A percentile compares a stretch with the other conserved stretches of the same genome.
Evolutionary conservation across 768 basidiomycete genomes (phyloP).

Genomic region (Basidioascus undulatus): DNA sequence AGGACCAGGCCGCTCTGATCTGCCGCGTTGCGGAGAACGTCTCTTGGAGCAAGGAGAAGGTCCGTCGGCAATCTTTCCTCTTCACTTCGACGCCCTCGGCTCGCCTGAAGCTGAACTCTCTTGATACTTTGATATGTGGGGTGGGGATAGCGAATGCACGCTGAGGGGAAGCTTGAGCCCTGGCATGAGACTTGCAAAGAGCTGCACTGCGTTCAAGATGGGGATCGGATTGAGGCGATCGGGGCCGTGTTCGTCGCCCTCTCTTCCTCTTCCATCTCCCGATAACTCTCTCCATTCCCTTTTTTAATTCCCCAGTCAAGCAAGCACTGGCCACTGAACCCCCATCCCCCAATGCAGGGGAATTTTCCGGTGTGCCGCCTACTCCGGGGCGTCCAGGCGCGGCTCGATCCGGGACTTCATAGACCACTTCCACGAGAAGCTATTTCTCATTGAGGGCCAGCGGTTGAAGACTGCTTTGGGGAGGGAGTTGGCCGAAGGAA

Average conservation of each 20-base stretch:
- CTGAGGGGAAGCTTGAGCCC: slow-evolving; percentile 31
- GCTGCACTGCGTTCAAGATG: slow-evolving; percentile 60
- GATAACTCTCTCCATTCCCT: not conserved
- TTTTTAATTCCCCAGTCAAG: not conserved
- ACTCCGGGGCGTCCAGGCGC: slow-evolving; percentile 29
- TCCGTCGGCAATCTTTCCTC: too few species aligned
- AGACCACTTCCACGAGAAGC: slow-evolving; percentile 66
- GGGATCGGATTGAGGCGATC: slow-evolving; percentile 53
- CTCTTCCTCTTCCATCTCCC: not conserved
- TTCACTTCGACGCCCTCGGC: too few species aligned
- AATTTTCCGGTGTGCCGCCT: slow-evolving; percentile 45
- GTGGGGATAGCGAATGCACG: slow-evolving; percentile 27
- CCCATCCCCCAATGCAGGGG: too few species aligned
- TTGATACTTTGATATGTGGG: too few species aligned
- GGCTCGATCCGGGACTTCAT: slow-evolving; percentile 22
- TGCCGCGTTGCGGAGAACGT: slow-evolving; percentile 43
- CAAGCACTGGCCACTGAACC: not conserved
- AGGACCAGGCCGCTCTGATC: slow-evolving; percentile 17
- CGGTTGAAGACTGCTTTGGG: too few species aligned
- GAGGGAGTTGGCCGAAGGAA: too few species aligned
- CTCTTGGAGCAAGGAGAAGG: slow-evolving; percentile 66
- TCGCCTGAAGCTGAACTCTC: too few species aligned
- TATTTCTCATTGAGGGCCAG: slow-evolving; percentile 44
- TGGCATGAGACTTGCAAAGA: slow-evolving; percentile 54
- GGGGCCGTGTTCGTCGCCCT: slow-evolving; percentile 29